Conservation (phyloP, 139 green algal genomes). For the Closterium sp. region DNA sequence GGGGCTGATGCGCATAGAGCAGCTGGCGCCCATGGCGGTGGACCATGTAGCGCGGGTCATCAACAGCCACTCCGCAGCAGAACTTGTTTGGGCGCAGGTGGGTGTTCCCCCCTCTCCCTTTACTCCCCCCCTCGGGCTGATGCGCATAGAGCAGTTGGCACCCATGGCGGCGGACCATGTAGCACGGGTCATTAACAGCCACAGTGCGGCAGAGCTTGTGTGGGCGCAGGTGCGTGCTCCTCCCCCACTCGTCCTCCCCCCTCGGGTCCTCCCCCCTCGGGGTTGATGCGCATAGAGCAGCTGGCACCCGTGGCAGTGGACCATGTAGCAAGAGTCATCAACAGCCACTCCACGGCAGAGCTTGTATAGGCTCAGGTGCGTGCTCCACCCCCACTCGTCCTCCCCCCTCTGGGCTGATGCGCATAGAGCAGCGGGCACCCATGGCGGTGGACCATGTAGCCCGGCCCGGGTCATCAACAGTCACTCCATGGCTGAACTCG, state of each 20-base stretch:
- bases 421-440: conserved; percentile 72
- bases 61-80: conserved; percentile 61
- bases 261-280: too few relatives aligned
- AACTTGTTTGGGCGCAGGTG: conserved; percentile 71
- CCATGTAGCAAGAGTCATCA: conserved; percentile 55
- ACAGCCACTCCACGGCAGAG: conserved; percentile 66
- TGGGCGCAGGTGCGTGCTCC: conserved; percentile 61
- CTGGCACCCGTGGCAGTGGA: conserved; percentile 80
- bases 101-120: too few relatives aligned
- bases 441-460: conserved; percentile 74
- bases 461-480: conserved; percentile 46
- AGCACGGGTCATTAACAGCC: conserved; percentile 55
- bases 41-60: conserved; percentile 61
- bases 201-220: conserved; percentile 68
- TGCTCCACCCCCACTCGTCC: too few relatives aligned
- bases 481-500: conserved; percentile 68
- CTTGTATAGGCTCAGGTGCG: conserved; percentile 67
- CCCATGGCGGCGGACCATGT: conserved; percentile 77
- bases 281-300: conserved; percentile 62
- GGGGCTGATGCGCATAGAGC: conserved; percentile 74
- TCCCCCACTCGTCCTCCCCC: too few relatives aligned
- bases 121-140: too few relatives aligned
- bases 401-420: background rate
- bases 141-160: too few relatives aligned
- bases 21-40: conserved; percentile 78